These are phyloP conservation scores for Porcisia hertigi DNA, from an alignment of 208 protist genomes.

Conservation along the genomic window DNA sequence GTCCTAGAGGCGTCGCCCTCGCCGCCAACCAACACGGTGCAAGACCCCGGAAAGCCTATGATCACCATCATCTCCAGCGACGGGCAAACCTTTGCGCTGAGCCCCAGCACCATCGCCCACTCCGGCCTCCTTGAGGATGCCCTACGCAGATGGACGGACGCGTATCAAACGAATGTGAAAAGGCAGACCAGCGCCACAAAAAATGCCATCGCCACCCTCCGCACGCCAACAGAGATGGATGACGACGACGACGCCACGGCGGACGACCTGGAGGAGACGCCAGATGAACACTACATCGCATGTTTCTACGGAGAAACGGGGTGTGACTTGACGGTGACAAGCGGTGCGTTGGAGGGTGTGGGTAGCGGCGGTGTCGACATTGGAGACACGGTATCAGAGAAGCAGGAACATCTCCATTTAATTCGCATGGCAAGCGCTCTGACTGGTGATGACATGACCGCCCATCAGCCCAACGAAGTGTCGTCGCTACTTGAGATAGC, in stretches of 20 bases:
- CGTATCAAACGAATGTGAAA: constrained; percentile 21
- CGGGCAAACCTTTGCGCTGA: constrained; percentile 49
- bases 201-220: too few species aligned
- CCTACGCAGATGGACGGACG: constrained; percentile 48
- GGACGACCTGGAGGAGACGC: constrained; percentile 28
- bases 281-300: constrained; percentile 27
- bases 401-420: not conserved
- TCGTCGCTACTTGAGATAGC: not conserved
- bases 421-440: constrained; percentile 27
- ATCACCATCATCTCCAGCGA: constrained; percentile 72
- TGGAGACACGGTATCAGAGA: not conserved
- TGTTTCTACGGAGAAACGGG: constrained; percentile 27
- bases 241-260: constrained; percentile 15
- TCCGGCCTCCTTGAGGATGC: constrained; percentile 53
- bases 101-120: constrained; percentile 41
- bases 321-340: constrained; percentile 15
- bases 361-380: not conserved
- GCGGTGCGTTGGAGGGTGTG: constrained; percentile 8
- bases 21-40: not conserved
- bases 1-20: not conserved
- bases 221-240: not conserved
- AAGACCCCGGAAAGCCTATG: constrained; percentile 15
- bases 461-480: not conserved
- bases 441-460: constrained; percentile 10
- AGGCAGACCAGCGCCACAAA: not conserved